phyloP scores from a whole-genome alignment of 2,329 filamentous ascomycete genomes.

The Neurospora sp. region DNA sequence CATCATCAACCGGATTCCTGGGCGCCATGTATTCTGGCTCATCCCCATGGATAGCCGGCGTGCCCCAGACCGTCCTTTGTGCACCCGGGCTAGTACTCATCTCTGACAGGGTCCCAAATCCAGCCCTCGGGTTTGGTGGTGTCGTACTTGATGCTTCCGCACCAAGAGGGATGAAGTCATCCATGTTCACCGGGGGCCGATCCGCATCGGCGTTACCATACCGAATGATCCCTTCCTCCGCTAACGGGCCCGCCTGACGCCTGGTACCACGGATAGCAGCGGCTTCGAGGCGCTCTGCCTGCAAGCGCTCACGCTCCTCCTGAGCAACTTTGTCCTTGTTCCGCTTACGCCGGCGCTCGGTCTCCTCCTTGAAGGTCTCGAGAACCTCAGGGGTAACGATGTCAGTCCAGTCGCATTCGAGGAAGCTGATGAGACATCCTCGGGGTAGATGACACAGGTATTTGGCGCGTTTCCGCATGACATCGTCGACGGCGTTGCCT shows the following conservation, averaged over 20 bases:
- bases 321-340: constrained; percentile 76
- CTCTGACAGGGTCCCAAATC: constrained; percentile 61
- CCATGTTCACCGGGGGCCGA: constrained; percentile 36
- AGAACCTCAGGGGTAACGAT: constrained; percentile 68
- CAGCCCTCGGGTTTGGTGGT: constrained; percentile 47
- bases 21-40: constrained; percentile 28
- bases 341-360: constrained; percentile 64
- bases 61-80: constrained; percentile 87
- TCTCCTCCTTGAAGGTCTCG: constrained; percentile 65
- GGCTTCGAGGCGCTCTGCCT: constrained; percentile 73
- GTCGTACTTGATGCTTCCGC: constrained; percentile 34
- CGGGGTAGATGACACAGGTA: constrained; percentile 80
- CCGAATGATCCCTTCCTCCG: constrained; percentile 27
- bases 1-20: constrained; percentile 48
- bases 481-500: constrained; percentile 79
- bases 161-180: constrained; percentile 58
- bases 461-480: constrained; percentile 71
- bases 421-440: constrained; percentile 82
- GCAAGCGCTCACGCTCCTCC: constrained; percentile 75
- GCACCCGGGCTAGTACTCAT: constrained; percentile 74
- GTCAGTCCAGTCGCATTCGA: constrained; percentile 94
- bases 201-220: constrained; percentile 12
- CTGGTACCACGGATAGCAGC: constrained; percentile 48
- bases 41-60: constrained; percentile 52
- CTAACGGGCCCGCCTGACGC: constrained; percentile 28